Base-by-base conservation (phyloP, 176 grass and related monocot species). In the Alloteropsis semialata region DNA sequence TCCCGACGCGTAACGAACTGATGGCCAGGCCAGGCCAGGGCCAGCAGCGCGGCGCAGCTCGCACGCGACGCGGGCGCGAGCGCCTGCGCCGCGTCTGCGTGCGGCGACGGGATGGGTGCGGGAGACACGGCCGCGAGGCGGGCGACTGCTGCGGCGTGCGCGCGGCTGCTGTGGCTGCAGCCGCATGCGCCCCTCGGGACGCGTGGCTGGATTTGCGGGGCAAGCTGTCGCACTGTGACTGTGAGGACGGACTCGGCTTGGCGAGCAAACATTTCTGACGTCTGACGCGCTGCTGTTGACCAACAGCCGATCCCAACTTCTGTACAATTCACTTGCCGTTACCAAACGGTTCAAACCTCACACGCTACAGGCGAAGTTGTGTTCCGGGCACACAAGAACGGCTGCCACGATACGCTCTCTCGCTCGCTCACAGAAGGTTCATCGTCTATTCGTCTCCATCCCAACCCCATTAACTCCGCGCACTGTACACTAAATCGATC, bases 1-100 rank as follows among this genome's bases (percentile, higher is more conserved):
- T 88, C 86, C 86, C 74, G 65, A 79, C 57, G 86, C 53, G 44
- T 63, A 88, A 83, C 86, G 74, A 79, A 88, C 56, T 37, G 29
- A 8, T 24, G 53, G 53, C 3, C 34, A 36, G 56, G 58, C 45
- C 14, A 16, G 45, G n/a, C n/a, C n/a, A n/a, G n/a, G n/a, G n/a
- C n/a, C n/a, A n/a, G n/a, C n/a, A n/a, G n/a, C n/a, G n/a, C n/a
- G n/a, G n/a, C n/a, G n/a, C n/a, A n/a, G n/a, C n/a, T n/a, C n/a
- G n/a, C n/a, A n/a, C n/a, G n/a, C n/a, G n/a, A n/a, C n/a, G n/a
- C n/a, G n/a, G n/a, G n/a, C n/a, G n/a, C n/a, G n/a, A n/a, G n/a
- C n/a, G n/a, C 57, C 27, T 6, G 28, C 54, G 37, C 65, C 3
- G 65, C 64, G 4, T 5, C n/a, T n/a, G 9, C 5, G 63, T 7